phyloP scores from a whole-genome alignment of 352 stramenopile genomes.

The Aphanomyces euteiches region DNA sequence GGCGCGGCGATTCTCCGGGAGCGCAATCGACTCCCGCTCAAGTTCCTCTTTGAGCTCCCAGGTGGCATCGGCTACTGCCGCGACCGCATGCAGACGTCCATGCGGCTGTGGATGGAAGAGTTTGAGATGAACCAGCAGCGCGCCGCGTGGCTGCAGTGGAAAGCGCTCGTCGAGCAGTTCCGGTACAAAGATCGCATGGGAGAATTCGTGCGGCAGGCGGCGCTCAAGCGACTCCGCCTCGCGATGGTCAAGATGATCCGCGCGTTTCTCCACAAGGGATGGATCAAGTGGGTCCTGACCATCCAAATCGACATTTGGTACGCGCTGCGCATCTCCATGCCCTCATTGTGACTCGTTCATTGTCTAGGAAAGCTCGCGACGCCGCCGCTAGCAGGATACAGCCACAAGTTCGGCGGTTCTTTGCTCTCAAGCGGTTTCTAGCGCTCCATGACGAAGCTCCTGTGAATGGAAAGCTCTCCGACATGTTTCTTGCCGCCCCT shows the following conservation, averaged over 20 bases:
- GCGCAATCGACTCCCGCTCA: constrained; percentile 59
- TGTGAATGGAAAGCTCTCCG: constrained; percentile 45
- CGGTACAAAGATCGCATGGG: constrained; percentile 53
- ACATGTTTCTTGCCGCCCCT: constrained; percentile 53
- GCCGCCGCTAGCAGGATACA: constrained; percentile 51
- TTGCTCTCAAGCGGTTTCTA: constrained; percentile 43
- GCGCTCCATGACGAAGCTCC: constrained; percentile 42
- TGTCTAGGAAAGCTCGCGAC: constrained; percentile 40
- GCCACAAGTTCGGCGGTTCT: constrained; percentile 42
- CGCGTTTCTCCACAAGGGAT: constrained; percentile 57
- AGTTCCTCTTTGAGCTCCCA: constrained; percentile 77
- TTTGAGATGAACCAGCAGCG: constrained; percentile 76
- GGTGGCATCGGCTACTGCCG: constrained; percentile 71
- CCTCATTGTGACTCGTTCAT: not conserved
- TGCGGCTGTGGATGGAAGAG: constrained; percentile 62
- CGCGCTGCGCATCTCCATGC: not conserved
- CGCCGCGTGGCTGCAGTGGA: constrained; percentile 82
- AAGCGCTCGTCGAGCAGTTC: constrained; percentile 60
- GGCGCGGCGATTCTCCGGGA: constrained; percentile 53
- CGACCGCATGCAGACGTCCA: constrained; percentile 60
- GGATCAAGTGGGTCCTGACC: constrained; percentile 51
- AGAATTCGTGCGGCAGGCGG: constrained; percentile 57
- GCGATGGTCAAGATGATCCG: constrained; percentile 66
- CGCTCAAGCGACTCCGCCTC: constrained; percentile 53
- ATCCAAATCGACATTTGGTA: constrained; percentile 59